Evolutionary conservation across 2,329 filamentous ascomycete species (phyloP).

Genomic region (Diplodia seriata): DNA sequence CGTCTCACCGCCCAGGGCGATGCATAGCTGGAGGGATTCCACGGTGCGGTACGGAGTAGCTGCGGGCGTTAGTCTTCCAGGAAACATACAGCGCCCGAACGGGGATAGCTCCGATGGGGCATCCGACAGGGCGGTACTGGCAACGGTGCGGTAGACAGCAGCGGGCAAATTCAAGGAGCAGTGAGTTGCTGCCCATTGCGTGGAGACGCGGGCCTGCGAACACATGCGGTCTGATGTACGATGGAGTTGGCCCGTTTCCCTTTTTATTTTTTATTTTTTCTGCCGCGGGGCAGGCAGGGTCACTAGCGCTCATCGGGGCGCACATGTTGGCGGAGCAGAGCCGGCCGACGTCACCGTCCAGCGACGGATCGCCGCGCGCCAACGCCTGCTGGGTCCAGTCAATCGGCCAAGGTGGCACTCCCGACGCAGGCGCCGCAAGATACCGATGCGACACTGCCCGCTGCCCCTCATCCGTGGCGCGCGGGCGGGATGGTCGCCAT

Average conservation of each 20-base stretch:
- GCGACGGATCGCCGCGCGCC: constrained; percentile 20
- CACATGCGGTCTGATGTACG: constrained; percentile 9
- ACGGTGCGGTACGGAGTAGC: not conserved
- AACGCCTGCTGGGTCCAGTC: constrained; percentile 9
- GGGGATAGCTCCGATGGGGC: constrained; percentile 17
- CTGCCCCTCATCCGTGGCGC: not conserved
- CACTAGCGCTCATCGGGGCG: not conserved
- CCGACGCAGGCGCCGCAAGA: constrained; percentile 15
- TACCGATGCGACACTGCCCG: not conserved
- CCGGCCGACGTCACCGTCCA: constrained; percentile 19
- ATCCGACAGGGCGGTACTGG: not conserved
- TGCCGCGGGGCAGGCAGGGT: not conserved
- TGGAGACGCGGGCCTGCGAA: not conserved
- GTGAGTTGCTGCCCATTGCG: not conserved
- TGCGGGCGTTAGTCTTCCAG: constrained; percentile 6
- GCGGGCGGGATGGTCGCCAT: not conserved
- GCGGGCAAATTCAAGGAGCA: not conserved
- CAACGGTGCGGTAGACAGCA: not conserved
- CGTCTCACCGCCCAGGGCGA: constrained; percentile 23
- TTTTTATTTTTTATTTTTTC: constrained; percentile 1
- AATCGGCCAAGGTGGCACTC: not conserved
- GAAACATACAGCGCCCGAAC: not conserved
- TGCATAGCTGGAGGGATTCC: not conserved
- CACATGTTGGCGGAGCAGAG: not conserved
- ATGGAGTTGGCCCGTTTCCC: not conserved